Evolutionary conservation across 2,329 filamentous ascomycete species (phyloP).

Genomic region (Chalaropsis ovoidea): DNA sequence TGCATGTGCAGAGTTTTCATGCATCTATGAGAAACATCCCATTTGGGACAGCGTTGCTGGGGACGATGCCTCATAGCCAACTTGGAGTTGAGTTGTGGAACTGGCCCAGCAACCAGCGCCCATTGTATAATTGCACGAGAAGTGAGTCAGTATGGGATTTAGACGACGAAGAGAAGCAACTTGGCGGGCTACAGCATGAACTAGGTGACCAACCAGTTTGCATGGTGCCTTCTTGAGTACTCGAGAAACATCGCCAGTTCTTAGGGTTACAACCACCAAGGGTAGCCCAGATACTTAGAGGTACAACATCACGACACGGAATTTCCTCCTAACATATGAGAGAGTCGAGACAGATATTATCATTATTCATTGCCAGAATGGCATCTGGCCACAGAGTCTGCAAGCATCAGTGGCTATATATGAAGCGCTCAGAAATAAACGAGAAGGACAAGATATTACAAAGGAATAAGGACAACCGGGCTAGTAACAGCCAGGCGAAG

Average conservation of each 20-base stretch:
- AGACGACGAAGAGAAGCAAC: not conserved
- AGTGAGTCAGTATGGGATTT: not conserved
- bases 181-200: not conserved
- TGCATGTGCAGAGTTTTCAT: not conserved
- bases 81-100: not conserved
- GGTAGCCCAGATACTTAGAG: not conserved
- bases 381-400: not conserved
- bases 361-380: conserved; percentile 19
- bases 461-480: not conserved
- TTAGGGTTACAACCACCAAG: not conserved
- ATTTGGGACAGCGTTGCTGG: not conserved
- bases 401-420: not conserved
- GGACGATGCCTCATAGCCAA: not conserved
- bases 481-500: not conserved
- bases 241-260: not conserved
- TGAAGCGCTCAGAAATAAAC: not conserved
- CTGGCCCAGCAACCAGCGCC: not conserved
- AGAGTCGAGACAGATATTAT: conserved; percentile 17
- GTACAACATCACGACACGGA: too few species aligned
- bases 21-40: not conserved
- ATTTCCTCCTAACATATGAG: not conserved
- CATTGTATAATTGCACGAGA: not conserved
- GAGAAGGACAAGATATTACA: not conserved
- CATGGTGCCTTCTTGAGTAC: not conserved
- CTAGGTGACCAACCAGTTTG: too few species aligned